phyloP scores from a whole-genome alignment of 2,329 filamentous ascomycete genomes.

The Trichoderma endophyticum region DNA sequence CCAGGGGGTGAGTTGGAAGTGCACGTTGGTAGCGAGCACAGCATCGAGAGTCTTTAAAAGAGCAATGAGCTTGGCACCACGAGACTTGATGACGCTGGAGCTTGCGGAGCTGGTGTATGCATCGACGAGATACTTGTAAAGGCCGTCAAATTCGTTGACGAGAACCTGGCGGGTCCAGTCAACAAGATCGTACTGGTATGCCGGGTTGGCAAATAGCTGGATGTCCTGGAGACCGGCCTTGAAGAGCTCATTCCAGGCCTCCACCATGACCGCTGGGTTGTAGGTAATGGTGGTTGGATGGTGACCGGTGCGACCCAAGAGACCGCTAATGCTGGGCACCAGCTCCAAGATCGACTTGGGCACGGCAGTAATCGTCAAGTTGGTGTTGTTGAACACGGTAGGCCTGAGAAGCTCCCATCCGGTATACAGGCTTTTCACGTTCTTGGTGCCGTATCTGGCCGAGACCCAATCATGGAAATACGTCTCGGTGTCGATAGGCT shows the following conservation, averaged over 20 bases:
- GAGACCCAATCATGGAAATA: conserved; percentile 48
- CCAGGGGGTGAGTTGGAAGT: conserved; percentile 44
- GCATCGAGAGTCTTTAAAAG: conserved; percentile 39
- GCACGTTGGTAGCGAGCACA: conserved; percentile 39
- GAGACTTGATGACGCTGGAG: conserved; percentile 25
- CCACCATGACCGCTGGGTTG: conserved; percentile 35
- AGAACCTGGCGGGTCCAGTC: conserved; percentile 49
- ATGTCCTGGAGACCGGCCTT: conserved; percentile 32
- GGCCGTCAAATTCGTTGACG: conserved; percentile 42
- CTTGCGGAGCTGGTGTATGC: conserved; percentile 25
- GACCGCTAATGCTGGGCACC: conserved; percentile 39
- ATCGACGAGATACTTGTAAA: conserved; percentile 37
- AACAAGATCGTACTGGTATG: conserved; percentile 46
- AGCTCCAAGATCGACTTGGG: conserved; percentile 47
- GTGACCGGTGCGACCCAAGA: conserved; percentile 40
- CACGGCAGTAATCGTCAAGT: conserved; percentile 39
- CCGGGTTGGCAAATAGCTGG: conserved; percentile 38
- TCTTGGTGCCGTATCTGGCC: conserved; percentile 37
- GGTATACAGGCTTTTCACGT: conserved; percentile 32
- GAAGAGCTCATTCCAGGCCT: conserved; percentile 40
- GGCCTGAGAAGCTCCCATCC: conserved; percentile 46
- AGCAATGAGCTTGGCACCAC: conserved; percentile 31
- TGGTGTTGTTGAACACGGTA: conserved; percentile 48
- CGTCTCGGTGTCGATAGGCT: conserved; percentile 40
- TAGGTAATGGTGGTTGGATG: conserved; percentile 43